phyloP scores from a whole-genome alignment of 176 grass and related monocot genomes.

The Sorghum bicolor region Sorghum_bicolor_NCBIv3 NC_012870.2:73570501-73571000 shows the following conservation, averaged over 20 bases:
- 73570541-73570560: neutral
- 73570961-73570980: conserved; percentile 18
- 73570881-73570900: conserved; percentile 7
- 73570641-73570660: too few species aligned
- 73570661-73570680: too few species aligned
- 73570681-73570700: too few species aligned
- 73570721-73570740: too few species aligned
- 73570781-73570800: neutral
- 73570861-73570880: neutral
- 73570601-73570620: neutral
- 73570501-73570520: neutral
- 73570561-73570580: neutral
- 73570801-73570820: neutral
- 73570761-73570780: neutral
- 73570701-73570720: too few species aligned
- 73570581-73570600: neutral
- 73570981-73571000: conserved; percentile 41
- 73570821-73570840: neutral
- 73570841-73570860: neutral
- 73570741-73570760: too few species aligned
- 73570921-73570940: neutral
- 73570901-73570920: neutral
- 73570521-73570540: neutral
- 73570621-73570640: too few species aligned
- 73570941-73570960: conserved; percentile 1